These are phyloP conservation scores for Colletotrichum filicis DNA, from an alignment of 2,329 filamentous ascomycete genomes.

Conservation along the genomic window DNA sequence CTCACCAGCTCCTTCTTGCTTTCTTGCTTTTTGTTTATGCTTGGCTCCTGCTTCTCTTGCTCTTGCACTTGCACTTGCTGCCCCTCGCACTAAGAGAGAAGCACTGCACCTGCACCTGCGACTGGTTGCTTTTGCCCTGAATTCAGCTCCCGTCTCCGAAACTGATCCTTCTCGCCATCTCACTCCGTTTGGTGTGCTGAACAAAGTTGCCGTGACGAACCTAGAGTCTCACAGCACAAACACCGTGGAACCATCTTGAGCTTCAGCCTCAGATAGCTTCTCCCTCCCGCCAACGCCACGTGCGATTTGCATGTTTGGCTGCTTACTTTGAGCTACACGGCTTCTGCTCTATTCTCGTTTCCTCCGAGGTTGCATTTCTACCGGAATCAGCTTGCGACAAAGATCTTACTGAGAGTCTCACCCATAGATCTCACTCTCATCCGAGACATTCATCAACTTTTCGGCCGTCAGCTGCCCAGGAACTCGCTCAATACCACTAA, in stretches of 20 bases:
- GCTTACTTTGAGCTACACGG: not conserved
- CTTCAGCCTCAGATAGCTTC: not conserved
- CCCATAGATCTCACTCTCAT: not conserved
- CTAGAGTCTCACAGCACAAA: not conserved
- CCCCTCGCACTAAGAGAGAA: not conserved
- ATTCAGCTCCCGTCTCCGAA: not conserved
- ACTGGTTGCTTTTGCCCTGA: not conserved
- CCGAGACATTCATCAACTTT: constrained; percentile 11
- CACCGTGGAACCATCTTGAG: not conserved
- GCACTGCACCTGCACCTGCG: constrained; percentile 1
- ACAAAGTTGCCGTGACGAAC: not conserved
- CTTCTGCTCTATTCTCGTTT: constrained; percentile 12
- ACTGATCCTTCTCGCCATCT: too few species aligned
- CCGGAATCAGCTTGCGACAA: not conserved
- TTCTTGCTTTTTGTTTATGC: not conserved
- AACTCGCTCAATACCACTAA: not conserved
- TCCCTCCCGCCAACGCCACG: not conserved
- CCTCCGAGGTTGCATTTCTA: not conserved
- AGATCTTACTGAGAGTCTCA: not conserved
- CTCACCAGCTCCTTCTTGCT: not conserved
- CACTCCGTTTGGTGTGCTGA: not conserved
- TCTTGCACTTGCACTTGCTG: constrained; percentile 5
- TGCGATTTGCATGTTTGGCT: not conserved
- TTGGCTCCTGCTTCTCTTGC: not conserved
- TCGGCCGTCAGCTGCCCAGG: not conserved